Percentiles rank a stretch among this genome's conserved stretches.
Evolutionary conservation across 495 filamentous ascomycete species (phyloP).

Genomic region (Penicillium verhagenii): DNA sequence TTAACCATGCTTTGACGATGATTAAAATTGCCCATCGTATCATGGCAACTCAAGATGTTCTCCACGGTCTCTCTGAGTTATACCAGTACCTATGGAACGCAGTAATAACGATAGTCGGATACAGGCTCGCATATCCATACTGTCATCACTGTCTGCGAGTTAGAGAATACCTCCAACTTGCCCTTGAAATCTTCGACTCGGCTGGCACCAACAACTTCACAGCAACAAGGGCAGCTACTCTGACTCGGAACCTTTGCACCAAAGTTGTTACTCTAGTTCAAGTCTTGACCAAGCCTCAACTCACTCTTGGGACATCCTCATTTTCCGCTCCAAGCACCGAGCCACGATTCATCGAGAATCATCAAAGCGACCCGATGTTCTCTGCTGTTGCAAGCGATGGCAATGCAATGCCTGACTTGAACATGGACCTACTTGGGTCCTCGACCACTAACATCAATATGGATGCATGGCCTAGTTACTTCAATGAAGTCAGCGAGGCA

Average conservation of each 20-base stretch:
- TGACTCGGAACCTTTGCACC: conserved; percentile 4
- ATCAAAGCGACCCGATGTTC: background rate
- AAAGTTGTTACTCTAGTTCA: conserved; percentile 10
- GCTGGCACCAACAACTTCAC: background rate
- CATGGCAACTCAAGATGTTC: conserved; percentile 21
- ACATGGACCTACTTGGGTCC: conserved; percentile 1
- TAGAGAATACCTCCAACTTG: conserved; percentile 11
- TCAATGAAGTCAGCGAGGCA: conserved; percentile 9
- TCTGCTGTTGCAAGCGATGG: background rate
- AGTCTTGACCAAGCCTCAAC: conserved; percentile 1
- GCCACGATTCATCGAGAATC: background rate
- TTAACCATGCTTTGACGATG: conserved; percentile 27
- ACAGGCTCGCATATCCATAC: conserved; percentile 53
- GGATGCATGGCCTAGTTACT: conserved; percentile 13
- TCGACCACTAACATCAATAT: conserved; percentile 11
- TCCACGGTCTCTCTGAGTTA: conserved; percentile 25
- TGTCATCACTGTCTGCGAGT: conserved; percentile 37
- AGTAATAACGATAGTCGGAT: conserved; percentile 35
- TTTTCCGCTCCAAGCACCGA: background rate
- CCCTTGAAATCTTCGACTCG: conserved; percentile 19
- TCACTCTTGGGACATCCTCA: background rate
- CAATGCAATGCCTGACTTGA: background rate
- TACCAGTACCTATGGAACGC: conserved; percentile 37
- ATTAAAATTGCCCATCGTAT: conserved; percentile 17
- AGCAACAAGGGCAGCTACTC: background rate